These are phyloP conservation scores for Xanthoconium stramineum DNA, from an alignment of 768 basidiomycete species.

Conservation along the genomic window DNA sequence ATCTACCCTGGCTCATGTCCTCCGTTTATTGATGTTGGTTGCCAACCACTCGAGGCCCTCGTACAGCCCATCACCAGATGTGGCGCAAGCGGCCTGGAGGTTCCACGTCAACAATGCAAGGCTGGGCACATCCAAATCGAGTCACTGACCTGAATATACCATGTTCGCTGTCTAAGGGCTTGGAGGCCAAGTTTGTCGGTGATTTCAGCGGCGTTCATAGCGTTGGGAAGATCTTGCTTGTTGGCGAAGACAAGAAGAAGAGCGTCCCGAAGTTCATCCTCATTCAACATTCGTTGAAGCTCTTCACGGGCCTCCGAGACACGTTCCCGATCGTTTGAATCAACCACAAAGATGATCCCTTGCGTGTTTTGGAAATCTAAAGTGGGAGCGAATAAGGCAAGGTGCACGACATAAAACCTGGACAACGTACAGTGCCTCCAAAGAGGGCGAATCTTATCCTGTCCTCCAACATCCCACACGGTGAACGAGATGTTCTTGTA, in stretches of 20 bases:
- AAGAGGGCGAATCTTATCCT: slow-evolving; percentile 99
- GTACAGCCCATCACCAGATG: slow-evolving; percentile 97
- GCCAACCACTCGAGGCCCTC: slow-evolving; percentile 98
- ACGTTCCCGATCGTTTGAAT: slow-evolving; percentile 99
- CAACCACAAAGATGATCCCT: slow-evolving; percentile 99
- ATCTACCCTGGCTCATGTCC: slow-evolving; percentile 48
- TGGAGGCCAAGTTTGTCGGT: slow-evolving; percentile 99
- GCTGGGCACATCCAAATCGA: background rate
- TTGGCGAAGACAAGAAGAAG: slow-evolving; percentile 99
- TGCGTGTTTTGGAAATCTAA: slow-evolving; percentile 99
- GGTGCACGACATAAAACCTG: background rate
- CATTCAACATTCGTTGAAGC: slow-evolving; percentile 98
- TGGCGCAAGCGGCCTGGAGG: slow-evolving; percentile 90
- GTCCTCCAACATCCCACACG: slow-evolving; percentile 99
- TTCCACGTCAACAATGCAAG: slow-evolving; percentile 15
- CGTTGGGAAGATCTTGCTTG: slow-evolving; percentile 99
- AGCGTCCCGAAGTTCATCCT: slow-evolving; percentile 98
- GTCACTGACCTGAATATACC: slow-evolving; percentile 87
- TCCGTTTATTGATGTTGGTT: slow-evolving; percentile 78
- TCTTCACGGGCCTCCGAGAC: slow-evolving; percentile 98
- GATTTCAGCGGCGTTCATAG: slow-evolving; percentile 99
- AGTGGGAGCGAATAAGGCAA: slow-evolving; percentile 6
- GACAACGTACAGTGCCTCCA: slow-evolving; percentile 96
- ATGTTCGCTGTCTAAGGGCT: slow-evolving; percentile 93
- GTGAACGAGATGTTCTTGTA: slow-evolving; percentile 99